Conservation (phyloP, 2,329 filamentous ascomycete genomes). For the Aspergillus arachidicola region DNA sequence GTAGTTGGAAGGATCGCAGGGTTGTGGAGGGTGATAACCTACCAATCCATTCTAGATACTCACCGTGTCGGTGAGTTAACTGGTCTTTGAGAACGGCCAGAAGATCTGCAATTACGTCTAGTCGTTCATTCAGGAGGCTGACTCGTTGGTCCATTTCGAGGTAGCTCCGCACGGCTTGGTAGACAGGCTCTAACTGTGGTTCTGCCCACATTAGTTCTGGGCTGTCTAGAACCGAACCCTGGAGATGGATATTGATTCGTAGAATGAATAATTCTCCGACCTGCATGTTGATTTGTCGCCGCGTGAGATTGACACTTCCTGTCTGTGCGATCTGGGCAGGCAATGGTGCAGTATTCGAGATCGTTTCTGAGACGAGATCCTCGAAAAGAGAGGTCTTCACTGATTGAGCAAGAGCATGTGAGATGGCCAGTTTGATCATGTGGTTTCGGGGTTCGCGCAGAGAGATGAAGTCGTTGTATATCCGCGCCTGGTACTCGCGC, state of each 20-base stretch:
- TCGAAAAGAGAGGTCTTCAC: constrained; percentile 98
- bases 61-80: constrained; percentile 87
- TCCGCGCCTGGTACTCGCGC: constrained; percentile 92
- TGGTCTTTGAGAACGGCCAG: constrained; percentile 94
- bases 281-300: constrained; percentile 97
- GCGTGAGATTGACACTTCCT: constrained; percentile 84
- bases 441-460: constrained; percentile 92
- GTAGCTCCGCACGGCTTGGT: constrained; percentile 92
- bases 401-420: constrained; percentile 90
- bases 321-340: constrained; percentile 90
- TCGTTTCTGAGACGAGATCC: constrained; percentile 89
- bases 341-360: constrained; percentile 89
- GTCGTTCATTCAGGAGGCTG: constrained; percentile 79
- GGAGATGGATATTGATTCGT: constrained; percentile 95
- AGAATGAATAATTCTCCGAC: constrained; percentile 98
- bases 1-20: neutral
- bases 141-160: constrained; percentile 98
- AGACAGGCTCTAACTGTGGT: constrained; percentile 93
- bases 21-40: constrained; percentile 43
- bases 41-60: constrained; percentile 90
- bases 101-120: constrained; percentile 92
- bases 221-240: constrained; percentile 93
- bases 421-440: constrained; percentile 97
- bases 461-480: constrained; percentile 99
- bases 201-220: constrained; percentile 99